These are phyloP conservation scores for Pythium rishiriense DNA, from an alignment of 352 stramenopile genomes.

Conservation along the genomic window DNA sequence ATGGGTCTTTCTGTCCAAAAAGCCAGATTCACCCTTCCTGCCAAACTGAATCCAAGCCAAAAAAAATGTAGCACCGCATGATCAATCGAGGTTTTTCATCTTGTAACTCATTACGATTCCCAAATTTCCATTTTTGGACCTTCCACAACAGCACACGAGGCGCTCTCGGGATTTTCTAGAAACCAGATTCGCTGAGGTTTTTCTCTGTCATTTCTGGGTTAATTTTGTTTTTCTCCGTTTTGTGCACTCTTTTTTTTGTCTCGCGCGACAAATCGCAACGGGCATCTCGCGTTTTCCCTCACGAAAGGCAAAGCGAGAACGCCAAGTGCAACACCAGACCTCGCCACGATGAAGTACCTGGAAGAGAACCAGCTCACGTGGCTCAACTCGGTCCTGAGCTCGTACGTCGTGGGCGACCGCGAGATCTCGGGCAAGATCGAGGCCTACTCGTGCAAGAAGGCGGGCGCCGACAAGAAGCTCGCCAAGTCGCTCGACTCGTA, in stretches of 20 bases:
- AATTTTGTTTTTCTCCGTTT: constrained; percentile 6
- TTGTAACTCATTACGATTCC: not conserved
- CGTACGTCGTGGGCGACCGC: constrained; percentile 86
- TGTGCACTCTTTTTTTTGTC: not conserved
- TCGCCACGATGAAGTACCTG: constrained; percentile 89
- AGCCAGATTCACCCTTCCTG: constrained; percentile 5
- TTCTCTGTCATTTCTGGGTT: constrained; percentile 11
- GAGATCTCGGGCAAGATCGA: constrained; percentile 88
- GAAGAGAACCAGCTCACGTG: constrained; percentile 89
- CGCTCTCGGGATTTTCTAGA: constrained; percentile 3
- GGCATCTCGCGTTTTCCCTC: not conserved
- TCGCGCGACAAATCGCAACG: not conserved
- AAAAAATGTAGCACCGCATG: not conserved
- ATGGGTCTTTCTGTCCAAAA: not conserved
- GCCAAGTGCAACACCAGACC: constrained; percentile 22
- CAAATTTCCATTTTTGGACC: not conserved
- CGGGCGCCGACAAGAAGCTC: constrained; percentile 90
- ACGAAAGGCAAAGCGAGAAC: not conserved
- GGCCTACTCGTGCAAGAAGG: constrained; percentile 93
- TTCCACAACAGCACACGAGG: not conserved
- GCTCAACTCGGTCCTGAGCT: constrained; percentile 88
- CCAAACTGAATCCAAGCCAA: constrained; percentile 6
- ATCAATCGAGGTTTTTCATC: constrained; percentile 14
- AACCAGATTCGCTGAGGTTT: constrained; percentile 2
- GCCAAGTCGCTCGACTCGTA: constrained; percentile 87